Base-by-base conservation (phyloP, 2,329 filamentous ascomycete species). In the Penicillium sp. region DNA sequence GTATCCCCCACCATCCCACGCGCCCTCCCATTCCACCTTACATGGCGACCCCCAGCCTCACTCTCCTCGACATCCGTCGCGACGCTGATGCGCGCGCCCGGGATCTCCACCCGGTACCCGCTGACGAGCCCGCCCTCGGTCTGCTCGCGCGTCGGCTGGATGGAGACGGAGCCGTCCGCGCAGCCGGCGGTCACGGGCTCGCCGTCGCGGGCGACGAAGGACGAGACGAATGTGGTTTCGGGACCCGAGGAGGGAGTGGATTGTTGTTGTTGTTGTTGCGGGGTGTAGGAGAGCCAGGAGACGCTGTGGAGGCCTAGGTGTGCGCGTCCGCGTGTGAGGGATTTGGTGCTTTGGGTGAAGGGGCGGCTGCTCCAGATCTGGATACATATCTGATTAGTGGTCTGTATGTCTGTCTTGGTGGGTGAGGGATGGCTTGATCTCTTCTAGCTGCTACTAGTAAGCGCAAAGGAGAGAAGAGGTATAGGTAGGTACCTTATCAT, bases 311-410 rank as follows among this genome's bases (percentile, higher is more conserved):
- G 67, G 0, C 79, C 81, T 1, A 82, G 58, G 23, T 70, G 71
- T 3, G 70, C 79, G 60, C 82, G 81, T n/a, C 82, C 81, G 78
- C 79, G 82, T 66, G 81, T 80, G 76, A 79, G 59, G 2, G 51
- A 49, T 31, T 52, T 56, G 3, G 56, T 52, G 13, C 5, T 38
- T 3, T 23, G 21, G 2, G 53, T 31, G 58, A 82, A 79, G 1
- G 78, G 75, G 30, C 63, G 62, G 60, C 78, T 70, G 5, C 75
- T 75, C 80, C 81, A 83, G 64, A 82, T 82, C 78, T 80, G 11
- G 30, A 53, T 47, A 15, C 26, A 45, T 35, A 35, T 41, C 21
- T 5, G 3, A 2, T 41, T 41, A 41, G 3, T 21, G 17, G 7
- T 26, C 48, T 31, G 56, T 53, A 3, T 53, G 9, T 38, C 31